A percentile compares a stretch with the other conserved stretches of the same genome.
Evolutionary conservation across 768 basidiomycete species (phyloP).

Genomic region (Infundibulicybe gibba): DNA sequence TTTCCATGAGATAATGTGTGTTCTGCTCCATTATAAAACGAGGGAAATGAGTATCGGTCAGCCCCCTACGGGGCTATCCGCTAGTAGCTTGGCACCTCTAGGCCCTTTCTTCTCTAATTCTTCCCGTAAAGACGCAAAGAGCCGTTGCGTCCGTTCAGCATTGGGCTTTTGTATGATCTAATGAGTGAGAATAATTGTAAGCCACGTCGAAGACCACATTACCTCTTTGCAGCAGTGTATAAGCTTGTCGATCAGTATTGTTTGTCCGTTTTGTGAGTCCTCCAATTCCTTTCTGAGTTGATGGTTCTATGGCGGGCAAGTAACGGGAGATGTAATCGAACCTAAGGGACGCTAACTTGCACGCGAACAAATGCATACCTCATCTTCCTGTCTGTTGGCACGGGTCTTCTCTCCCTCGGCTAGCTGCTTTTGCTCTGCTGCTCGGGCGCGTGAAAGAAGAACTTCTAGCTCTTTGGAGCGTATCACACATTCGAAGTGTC

Average conservation of each 20-base stretch:
- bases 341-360: slow-evolving; percentile 9
- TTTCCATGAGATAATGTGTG: neutral
- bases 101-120: slow-evolving; percentile 73
- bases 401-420: slow-evolving; percentile 71
- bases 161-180: slow-evolving; percentile 61
- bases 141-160: slow-evolving; percentile 76
- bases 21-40: slow-evolving; percentile 2
- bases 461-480: slow-evolving; percentile 92
- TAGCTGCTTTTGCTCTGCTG: slow-evolving; percentile 83
- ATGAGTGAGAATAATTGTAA: slow-evolving; percentile 13
- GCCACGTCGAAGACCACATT: slow-evolving; percentile 17
- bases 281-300: slow-evolving; percentile 76
- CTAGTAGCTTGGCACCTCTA: slow-evolving; percentile 34
- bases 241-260: slow-evolving; percentile 78
- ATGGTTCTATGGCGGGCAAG: slow-evolving; percentile 41
- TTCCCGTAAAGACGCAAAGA: slow-evolving; percentile 79
- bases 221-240: slow-evolving; percentile 89
- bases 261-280: slow-evolving; percentile 74
- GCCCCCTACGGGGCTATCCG: slow-evolving; percentile 42
- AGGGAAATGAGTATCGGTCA: slow-evolving; percentile 21
- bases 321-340: neutral
- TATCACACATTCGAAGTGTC: slow-evolving; percentile 89
- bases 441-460: slow-evolving; percentile 79
- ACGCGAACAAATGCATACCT: slow-evolving; percentile 45
- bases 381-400: slow-evolving; percentile 67